Conservation (phyloP, 75 land plant genomes). For the Chamaecyparis obtusa region DNA sequence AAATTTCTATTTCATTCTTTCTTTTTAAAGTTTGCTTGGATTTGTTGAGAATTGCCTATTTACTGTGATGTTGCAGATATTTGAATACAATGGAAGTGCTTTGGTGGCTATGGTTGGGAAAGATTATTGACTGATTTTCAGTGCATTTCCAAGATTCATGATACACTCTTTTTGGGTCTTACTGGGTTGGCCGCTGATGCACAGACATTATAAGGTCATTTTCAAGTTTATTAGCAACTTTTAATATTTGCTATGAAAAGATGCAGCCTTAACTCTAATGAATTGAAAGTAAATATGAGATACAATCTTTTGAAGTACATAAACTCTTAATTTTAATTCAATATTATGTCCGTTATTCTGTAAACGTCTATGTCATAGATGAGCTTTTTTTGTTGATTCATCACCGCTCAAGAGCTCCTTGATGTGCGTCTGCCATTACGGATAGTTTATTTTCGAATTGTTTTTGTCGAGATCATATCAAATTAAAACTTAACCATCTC, state of each 20-base stretch:
- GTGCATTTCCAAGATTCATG: conserved; percentile 83
- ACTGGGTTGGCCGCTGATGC: conserved; percentile 92
- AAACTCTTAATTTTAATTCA: background rate
- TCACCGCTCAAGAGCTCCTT: background rate
- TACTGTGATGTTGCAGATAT: conserved; percentile 50
- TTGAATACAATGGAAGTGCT: conserved; percentile 98
- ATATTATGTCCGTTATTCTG: background rate
- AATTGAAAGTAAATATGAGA: background rate
- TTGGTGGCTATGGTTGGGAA: conserved; percentile 97
- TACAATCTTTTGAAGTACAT: background rate
- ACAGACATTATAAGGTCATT: conserved; percentile 72
- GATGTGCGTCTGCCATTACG: too few relatives aligned
- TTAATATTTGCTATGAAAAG: conserved; percentile 7
- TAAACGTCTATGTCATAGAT: background rate
- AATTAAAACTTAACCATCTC: too few relatives aligned
- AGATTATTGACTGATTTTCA: conserved; percentile 93
- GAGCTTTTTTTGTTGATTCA: background rate
- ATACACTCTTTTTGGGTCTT: conserved; percentile 79
- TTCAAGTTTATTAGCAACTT: background rate
- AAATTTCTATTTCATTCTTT: background rate
- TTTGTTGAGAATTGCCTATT: background rate
- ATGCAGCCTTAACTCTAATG: background rate
- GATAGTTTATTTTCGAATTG: too few relatives aligned
- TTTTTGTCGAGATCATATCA: too few relatives aligned
- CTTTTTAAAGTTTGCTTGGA: background rate